phyloP scores from a whole-genome alignment of 2,329 filamentous ascomycete species.

The Ambrosiella xylebori region DNA sequence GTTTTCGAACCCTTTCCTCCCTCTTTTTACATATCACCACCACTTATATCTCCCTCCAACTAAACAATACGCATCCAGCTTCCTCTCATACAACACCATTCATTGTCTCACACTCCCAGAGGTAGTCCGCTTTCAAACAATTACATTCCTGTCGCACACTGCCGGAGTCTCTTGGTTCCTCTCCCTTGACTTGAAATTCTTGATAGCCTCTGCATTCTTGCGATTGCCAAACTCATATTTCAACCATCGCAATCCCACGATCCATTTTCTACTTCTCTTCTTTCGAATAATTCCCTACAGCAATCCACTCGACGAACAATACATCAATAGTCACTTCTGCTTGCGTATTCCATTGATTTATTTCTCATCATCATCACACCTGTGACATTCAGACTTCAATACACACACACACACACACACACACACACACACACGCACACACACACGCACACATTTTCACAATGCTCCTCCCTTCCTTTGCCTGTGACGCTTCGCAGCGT shows the following conservation, averaged over 20 bases:
- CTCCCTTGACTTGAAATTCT: neutral
- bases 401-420: neutral
- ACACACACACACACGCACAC: neutral
- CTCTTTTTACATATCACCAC: slow-evolving; percentile 4
- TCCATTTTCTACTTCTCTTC: neutral
- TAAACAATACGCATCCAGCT: neutral
- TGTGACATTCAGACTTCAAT: neutral
- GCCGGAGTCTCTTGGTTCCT: neutral
- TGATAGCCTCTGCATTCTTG: neutral
- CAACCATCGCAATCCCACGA: slow-evolving; percentile 9
- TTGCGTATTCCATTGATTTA: neutral
- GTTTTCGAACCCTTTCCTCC: slow-evolving; percentile 6
- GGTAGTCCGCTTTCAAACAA: neutral
- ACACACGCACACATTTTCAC: slow-evolving; percentile 12
- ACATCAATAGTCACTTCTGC: slow-evolving; percentile 7
- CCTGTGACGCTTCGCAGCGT: slow-evolving; percentile 38
- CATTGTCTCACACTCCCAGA: neutral
- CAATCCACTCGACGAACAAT: neutral
- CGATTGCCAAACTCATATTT: slow-evolving; percentile 5
- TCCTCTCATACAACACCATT: neutral
- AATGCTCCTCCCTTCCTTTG: slow-evolving; percentile 43
- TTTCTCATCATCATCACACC: neutral
- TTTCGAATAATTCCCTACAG: neutral
- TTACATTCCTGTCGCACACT: neutral
- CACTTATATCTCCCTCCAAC: slow-evolving; percentile 1